Evolutionary conservation across 2,329 filamentous ascomycete genomes (phyloP), one percentile per base, ranked within the genome.

Genomic region (Aspergillus aculeatinus): DNA sequence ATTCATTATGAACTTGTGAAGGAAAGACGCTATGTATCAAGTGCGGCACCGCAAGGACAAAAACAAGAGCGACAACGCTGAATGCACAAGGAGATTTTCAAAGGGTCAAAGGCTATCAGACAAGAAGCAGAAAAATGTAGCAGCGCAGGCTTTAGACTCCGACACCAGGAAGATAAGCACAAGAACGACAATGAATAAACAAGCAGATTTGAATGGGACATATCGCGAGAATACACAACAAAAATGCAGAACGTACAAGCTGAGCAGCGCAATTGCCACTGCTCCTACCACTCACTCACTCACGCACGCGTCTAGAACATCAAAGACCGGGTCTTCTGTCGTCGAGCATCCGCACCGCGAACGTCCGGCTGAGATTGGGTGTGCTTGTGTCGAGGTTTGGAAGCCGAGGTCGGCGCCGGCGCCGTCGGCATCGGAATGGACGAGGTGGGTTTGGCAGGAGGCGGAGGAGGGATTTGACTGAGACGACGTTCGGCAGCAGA

Each of bases 261-360:
- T 23, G 42, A 51, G 47, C 49, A 44, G 21, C 52, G 49, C 33
- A 52, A 51, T 14, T 27, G n/a, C 31, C 39, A 56, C 44, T 19
- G 16, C 44, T 33, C 10, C 23, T 51, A 44, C 25, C 48, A 52
- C 27, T 27, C 27, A 52, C 27, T 27, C 27, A 27, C 27, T 27
- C 27, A 27, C 23, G 48, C 29, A n/a, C 54, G 52, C 21, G 27
- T 61, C 70, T 65, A 79, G 59, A 78, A 77, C 58, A 78, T 74
- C 62, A 79, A 65, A 31, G 77, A 79, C 57, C 75, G 74, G 7
- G 76, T 73, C 65, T 78, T 79, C 61, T 77, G 72, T 39, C 74
- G 73, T 39, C 76, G 73, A 59, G 72, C 69, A 39, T 78, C 74
- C 44, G 66, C 63, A 53, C 69, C 67, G 50, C 72, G 69, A 51